Percentiles rank a stretch among this genome's conserved stretches.
These are phyloP conservation scores for Martensiomyces pterosporus DNA, from an alignment of 192 early-diverging fungal species.

Conservation along the genomic window DNA sequence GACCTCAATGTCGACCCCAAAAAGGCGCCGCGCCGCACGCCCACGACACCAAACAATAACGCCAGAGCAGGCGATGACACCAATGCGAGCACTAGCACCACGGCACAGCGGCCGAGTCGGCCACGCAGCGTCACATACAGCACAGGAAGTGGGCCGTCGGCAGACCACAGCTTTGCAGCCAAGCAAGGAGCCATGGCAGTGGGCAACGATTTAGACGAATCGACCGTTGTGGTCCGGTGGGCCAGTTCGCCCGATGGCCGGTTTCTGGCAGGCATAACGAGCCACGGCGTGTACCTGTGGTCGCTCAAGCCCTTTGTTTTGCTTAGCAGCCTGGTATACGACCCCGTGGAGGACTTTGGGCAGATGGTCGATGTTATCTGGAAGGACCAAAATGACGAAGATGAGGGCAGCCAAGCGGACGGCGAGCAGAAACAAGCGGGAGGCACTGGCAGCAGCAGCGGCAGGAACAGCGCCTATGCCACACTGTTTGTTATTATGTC, in stretches of 20 bases:
- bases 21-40: not conserved
- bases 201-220: no score
- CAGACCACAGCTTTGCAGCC: not conserved
- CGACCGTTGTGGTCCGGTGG: no score
- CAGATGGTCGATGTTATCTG: constrained; percentile 36
- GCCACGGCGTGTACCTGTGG: constrained; percentile 41
- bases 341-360: constrained; percentile 23
- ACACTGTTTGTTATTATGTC: constrained; percentile 34
- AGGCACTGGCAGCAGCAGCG: no score
- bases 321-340: constrained; percentile 37
- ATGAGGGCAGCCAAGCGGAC: not conserved
- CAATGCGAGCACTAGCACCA: not conserved
- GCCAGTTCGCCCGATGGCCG: constrained; percentile 19
- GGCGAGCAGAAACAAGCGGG: no score
- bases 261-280: constrained; percentile 28
- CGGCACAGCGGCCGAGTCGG: no score
- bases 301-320: constrained; percentile 34
- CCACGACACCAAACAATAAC: not conserved
- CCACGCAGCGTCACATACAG: constrained; percentile 41
- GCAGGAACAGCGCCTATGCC: not conserved
- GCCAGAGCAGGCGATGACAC: not conserved
- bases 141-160: not conserved
- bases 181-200: no score
- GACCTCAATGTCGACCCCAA: constrained; percentile 9
- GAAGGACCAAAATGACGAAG: constrained; percentile 6